Evolutionary conservation across 768 basidiomycete genomes (phyloP), one percentile per base, ranked within the genome.

Genomic region (Lactarius psammicola): DNA sequence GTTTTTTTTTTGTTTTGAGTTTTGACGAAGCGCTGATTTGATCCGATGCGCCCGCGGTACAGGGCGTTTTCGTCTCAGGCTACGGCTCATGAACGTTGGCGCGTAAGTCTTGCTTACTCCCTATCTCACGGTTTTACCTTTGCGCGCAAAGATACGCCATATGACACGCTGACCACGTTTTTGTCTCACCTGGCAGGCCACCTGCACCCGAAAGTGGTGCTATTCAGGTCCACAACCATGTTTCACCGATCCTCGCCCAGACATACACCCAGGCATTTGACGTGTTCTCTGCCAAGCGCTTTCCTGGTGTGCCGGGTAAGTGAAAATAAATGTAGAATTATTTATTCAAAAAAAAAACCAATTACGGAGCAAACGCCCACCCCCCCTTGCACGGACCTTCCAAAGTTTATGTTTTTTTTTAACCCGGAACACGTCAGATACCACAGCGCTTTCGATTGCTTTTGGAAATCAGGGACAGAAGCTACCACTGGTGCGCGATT

Each of bases 401-500:
- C 31, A 57, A 33, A 38, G 13, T 11, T 38, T 38, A 15, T 15
- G 4, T 17, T 56, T 65, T 55, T n/a, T n/a, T 51, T 51, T 51
- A 15, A 56, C 61, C 49, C 13, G 46, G 60, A 62, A 58, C 55
- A 65, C 38, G 38, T 67, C 70, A 91, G 91, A 92, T 76, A 92
- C 92, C n/a, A 94, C 92, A 53, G 88, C 92, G 11, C 82, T 94
- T 42, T 94, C 92, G 56, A 92, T 92, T 66, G 90, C 92, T 28
- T 87, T 94, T 72, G 91, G 90, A 53, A 93, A 90, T 74, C 92
- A 94, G 81, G 92, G 92, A 34, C 90, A 94, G 79, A 93, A 94
- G 76, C 80, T 94, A 64, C 92, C 92, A 57, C 75, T 93, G 82
- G 92, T 93, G 75, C 75, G 72, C 60, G 60, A 60, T 61, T 53